Base-by-base conservation (phyloP, 257 asterid genomes). In the Plectranthus barbatus region DNA sequence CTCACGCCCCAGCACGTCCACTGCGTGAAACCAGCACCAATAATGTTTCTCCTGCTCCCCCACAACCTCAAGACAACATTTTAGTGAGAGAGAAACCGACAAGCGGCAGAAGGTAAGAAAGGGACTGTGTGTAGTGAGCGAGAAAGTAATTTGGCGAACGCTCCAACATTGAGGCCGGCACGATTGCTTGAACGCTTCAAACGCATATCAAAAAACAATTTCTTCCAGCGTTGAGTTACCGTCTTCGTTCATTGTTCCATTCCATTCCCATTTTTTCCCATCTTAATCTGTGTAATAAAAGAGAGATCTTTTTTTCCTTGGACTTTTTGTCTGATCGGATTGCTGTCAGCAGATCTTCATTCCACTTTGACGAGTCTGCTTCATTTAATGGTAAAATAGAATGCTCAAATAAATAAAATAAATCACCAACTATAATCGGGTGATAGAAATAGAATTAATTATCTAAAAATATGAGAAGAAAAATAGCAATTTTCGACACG, bases 81-180 rank as follows among this genome's bases (percentile, higher is more conserved):
- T 54, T 41, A 24, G 53, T 11, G 75, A 49, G 62, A 18, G 71
- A 18, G 69, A 11, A 17, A n/a, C 12, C 6, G 55, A 21, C n/a
- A 26, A 26, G 5, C 5, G 31, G 31, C 6, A 26, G 24, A 53
- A 24, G 42, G 44, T 23, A 69, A 34, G 19, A 17, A 37, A 45
- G 18, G 31, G 69, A 39, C 11, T 31, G 68, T 26, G 66, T 51
- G 15, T 24, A 60, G 67, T 39, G 14, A 17, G 57, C 40, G 68
- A 19, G 72, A 62, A 39, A 72, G 73, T 40, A 72, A 62, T 46
- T 14, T 9, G 66, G 66, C 64, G 75, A 45, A 69, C 34, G 47
- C 19, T 53, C 63, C 71, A 70, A 76, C 77, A 62, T 76, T 69
- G 90, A 72, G 90, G 86, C 84, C 86, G 78, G 90, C 90, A 83